Evolutionary conservation across 1,139 yeast species (phyloP).

Genomic region (Suhomyces wounanorum): DNA sequence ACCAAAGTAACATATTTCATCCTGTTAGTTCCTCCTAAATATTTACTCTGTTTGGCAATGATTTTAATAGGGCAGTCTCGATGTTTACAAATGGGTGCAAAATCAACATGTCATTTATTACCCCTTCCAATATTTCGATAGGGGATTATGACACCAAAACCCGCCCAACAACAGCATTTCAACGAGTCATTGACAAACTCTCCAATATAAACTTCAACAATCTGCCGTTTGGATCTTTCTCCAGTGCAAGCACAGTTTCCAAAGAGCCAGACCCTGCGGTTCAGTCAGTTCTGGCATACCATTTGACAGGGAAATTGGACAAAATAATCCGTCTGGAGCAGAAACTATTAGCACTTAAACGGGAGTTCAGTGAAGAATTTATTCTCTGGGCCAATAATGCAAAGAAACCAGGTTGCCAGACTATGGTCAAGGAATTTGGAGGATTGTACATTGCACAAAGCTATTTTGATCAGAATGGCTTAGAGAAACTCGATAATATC

Average conservation of each 20-base stretch:
- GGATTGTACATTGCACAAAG: slow-evolving; percentile 39
- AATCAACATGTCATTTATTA: slow-evolving; percentile 1
- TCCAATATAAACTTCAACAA: slow-evolving; percentile 10
- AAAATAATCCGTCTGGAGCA: slow-evolving; percentile 38
- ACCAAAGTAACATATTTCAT: too few relatives aligned
- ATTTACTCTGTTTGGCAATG: not conserved
- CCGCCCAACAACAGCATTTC: slow-evolving; percentile 35
- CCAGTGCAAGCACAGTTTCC: not conserved
- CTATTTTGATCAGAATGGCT: slow-evolving; percentile 29
- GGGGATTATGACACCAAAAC: slow-evolving; percentile 5
- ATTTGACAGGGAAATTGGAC: slow-evolving; percentile 26
- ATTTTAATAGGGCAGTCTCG: not conserved
- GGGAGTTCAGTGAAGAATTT: slow-evolving; percentile 40
- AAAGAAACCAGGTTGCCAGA: slow-evolving; percentile 42
- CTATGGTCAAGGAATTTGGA: slow-evolving; percentile 42
- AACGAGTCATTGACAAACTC: slow-evolving; percentile 32
- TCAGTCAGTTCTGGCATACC: slow-evolving; percentile 18
- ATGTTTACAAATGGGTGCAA: slow-evolving; percentile 10
- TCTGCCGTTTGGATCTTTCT: not conserved
- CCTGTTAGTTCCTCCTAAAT: too few relatives aligned
- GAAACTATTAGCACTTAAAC: slow-evolving; percentile 34
- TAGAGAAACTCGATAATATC: slow-evolving; percentile 44
- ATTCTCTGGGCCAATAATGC: slow-evolving; percentile 42
- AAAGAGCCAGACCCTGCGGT: slow-evolving; percentile 1
- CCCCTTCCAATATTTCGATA: slow-evolving; percentile 1